Evolutionary conservation across 1,284 basidiomycete species (phyloP), one percentile per base, ranked within the genome.

Genomic region (Peniophora sp.): DNA sequence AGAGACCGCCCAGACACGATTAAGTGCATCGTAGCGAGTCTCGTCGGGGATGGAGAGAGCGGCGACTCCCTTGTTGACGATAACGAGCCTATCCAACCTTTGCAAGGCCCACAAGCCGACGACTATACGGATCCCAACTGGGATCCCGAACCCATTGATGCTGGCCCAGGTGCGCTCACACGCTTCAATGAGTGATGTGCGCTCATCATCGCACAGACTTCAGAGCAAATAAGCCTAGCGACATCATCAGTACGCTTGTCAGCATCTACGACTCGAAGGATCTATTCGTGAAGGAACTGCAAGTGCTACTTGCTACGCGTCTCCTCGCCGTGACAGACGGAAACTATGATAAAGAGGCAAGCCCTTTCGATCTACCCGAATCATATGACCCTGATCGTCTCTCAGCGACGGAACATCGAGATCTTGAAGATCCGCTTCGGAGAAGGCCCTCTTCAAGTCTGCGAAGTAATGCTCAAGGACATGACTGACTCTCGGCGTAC

Each of bases 211-310:
- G 24, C 39, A 20, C 60, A 93, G 93, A 93, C 57, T 97, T 95
- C 69, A 78, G 92, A 27, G 82, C 88, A 0, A 92, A 87, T 62
- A 92, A 88, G 62, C 83, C 88, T 0, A 88, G 87, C 57, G 94
- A 97, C 63, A 83, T 97, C 54, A 86, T 97, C 60, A 94, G 90
- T 62, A 95, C 93, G 1, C 81, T 97, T 1, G 92, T 97, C 56
- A 93, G 90, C 63, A 97, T 97, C 57, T 97, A 96, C 61, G 92
- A 96, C 61, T 93, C 92, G 1, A 88, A 92, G 59, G 94, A 96
- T 57, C 78, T 95, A 9, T 97, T 97, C 60, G 82, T 97, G 59
- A 94, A 92, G 62, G 94, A 97, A 65, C 72, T 97, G 27, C 95
- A 97, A 63, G 83, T 88, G 1, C 69, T 96, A 11, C 79, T 97